These are phyloP conservation scores for Meyerozyma smithsonii DNA, from an alignment of 1,139 yeast species.

Conservation along the genomic window DNA sequence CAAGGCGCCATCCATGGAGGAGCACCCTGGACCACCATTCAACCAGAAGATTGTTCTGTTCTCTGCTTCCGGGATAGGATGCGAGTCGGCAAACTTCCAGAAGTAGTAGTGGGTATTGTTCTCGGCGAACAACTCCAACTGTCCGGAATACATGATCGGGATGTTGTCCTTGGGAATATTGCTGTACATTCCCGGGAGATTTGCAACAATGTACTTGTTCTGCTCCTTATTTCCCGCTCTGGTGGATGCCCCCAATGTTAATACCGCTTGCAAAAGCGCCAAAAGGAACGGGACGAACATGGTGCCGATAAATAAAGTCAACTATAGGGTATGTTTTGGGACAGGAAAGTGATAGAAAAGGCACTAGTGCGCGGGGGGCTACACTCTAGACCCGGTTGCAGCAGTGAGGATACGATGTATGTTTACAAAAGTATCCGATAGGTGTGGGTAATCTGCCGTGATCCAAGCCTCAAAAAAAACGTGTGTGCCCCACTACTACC, in stretches of 20 bases:
- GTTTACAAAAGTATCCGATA: background rate
- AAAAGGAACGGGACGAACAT: background rate
- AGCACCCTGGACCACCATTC: conserved; percentile 97
- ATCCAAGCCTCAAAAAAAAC: background rate
- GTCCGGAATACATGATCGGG: conserved; percentile 70
- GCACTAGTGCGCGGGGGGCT: background rate
- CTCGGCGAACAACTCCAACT: conserved; percentile 50
- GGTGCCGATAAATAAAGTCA: no score
- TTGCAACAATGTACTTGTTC: conserved; percentile 29
- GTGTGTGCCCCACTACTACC: background rate
- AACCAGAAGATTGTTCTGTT: conserved; percentile 71
- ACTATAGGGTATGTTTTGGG: background rate
- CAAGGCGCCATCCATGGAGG: conserved; percentile 95
- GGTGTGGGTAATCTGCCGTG: no score
- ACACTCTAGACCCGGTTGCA: background rate
- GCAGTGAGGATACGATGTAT: background rate
- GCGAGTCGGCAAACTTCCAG: conserved; percentile 57
- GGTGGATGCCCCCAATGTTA: conserved; percentile 20
- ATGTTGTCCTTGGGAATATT: conserved; percentile 28
- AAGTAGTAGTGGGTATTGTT: conserved; percentile 67
- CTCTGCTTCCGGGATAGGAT: conserved; percentile 25
- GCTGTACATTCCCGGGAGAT: conserved; percentile 35
- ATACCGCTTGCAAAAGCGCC: conserved; percentile 6
- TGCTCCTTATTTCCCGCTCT: conserved; percentile 15
- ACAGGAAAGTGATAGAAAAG: no score